These are phyloP conservation scores for Trypanosoma boissoni DNA, from an alignment of 208 protist species.

Conservation along the genomic window DNA sequence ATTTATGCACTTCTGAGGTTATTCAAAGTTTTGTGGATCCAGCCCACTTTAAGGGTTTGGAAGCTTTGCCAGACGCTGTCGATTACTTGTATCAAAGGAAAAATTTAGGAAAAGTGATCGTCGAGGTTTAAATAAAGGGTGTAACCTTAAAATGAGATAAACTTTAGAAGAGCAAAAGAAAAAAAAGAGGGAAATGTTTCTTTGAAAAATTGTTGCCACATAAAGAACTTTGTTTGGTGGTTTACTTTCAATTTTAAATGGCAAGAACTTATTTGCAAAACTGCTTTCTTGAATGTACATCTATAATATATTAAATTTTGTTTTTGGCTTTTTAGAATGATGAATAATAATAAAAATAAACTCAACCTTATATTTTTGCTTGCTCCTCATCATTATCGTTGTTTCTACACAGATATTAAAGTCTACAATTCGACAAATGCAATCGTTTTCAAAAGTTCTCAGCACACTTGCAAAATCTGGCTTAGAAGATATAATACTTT, in stretches of 20 bases:
- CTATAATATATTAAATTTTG: no score
- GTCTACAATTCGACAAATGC: conserved; percentile 2
- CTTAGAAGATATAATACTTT: conserved; percentile 38
- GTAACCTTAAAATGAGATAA: neutral
- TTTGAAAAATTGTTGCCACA: no score
- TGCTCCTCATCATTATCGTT: conserved; percentile 8
- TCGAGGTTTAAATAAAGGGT: conserved; percentile 41
- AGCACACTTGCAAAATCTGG: conserved; percentile 39
- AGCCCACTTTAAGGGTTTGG: conserved; percentile 55
- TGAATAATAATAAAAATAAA: no score
- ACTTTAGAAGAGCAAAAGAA: conserved; percentile 5
- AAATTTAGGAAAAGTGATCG: conserved; percentile 81
- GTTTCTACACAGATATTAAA: no score
- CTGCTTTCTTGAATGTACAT: no score
- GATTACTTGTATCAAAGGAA: conserved; percentile 70
- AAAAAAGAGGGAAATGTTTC: no score
- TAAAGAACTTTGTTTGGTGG: no score
- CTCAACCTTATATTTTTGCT: no score
- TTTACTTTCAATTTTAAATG: no score
- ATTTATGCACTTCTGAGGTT: conserved; percentile 38
- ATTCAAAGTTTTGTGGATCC: conserved; percentile 62
- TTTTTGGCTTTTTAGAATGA: no score
- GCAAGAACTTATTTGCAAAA: no score
- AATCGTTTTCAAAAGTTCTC: conserved; percentile 42
- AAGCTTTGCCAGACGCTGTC: conserved; percentile 64